Percentiles rank a stretch among this genome's conserved stretches.
Evolutionary conservation across 441 rosid species (phyloP).

Genomic region (Mallotus repandus): DNA sequence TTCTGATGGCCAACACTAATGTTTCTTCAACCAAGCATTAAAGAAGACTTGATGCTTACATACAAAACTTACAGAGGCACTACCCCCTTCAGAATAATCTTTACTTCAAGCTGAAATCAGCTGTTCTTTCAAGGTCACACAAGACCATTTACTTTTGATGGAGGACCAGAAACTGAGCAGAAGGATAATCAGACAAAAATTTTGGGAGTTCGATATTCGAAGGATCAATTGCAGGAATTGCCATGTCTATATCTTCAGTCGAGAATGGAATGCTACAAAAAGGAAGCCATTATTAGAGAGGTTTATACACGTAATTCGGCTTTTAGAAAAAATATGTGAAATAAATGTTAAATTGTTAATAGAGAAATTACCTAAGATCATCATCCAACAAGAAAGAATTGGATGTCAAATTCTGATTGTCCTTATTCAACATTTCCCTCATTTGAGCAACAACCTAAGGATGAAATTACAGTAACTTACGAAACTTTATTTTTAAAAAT

Average conservation of each 20-base stretch:
- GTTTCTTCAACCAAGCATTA: background rate
- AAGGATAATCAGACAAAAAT: slow-evolving; percentile 56
- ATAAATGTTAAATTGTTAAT: background rate
- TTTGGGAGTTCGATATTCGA: slow-evolving; percentile 57
- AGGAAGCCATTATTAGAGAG: background rate
- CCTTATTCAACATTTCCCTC: slow-evolving; percentile 82
- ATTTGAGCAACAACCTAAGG: slow-evolving; percentile 84
- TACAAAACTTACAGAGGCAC: background rate
- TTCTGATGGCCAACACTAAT: background rate
- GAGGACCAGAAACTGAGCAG: slow-evolving; percentile 63
- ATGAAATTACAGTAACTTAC: slow-evolving; percentile 15
- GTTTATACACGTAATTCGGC: background rate
- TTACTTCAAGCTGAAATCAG: background rate
- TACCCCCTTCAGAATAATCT: background rate
- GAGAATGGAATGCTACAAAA: slow-evolving; percentile 86
- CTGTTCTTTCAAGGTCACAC: background rate
- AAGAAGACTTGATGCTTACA: background rate
- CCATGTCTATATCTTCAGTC: slow-evolving; percentile 92
- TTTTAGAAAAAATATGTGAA: background rate
- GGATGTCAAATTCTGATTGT: slow-evolving; percentile 74
- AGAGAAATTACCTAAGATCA: slow-evolving; percentile 69
- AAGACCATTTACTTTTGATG: slow-evolving; percentile 33
- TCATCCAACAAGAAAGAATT: slow-evolving; percentile 95
- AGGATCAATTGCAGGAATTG: slow-evolving; percentile 81
- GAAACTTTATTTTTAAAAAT: slow-evolving; percentile 13